phyloP scores from a whole-genome alignment of 176 grass and related monocot species.

The Phragmites australis region DNA sequence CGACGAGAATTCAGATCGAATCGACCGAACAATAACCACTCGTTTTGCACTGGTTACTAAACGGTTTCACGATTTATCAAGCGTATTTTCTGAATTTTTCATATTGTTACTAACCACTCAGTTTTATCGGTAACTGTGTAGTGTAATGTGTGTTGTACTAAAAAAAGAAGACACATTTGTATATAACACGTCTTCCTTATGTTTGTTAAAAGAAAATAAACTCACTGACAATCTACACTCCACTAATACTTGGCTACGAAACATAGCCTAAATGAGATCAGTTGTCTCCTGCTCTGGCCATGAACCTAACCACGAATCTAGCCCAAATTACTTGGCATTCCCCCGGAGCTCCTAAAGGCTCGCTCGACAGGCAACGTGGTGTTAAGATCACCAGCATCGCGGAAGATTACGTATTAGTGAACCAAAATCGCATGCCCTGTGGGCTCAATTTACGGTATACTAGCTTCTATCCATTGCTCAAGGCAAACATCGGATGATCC shows the following conservation, averaged over 20 bases:
- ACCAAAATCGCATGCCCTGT: neutral
- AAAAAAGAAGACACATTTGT: too few species aligned
- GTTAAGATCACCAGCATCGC: constrained; percentile 1
- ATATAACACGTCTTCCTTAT: too few species aligned
- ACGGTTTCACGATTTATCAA: too few species aligned
- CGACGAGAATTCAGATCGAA: too few species aligned
- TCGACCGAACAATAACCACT: too few species aligned
- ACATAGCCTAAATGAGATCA: neutral
- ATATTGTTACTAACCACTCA: too few species aligned
- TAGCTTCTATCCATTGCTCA: neutral
- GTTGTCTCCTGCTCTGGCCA: constrained; percentile 6
- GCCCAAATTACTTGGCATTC: neutral
- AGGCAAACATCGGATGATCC: neutral
- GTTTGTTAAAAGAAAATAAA: neutral
- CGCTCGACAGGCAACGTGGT: neutral
- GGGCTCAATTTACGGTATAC: neutral
- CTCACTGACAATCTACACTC: neutral
- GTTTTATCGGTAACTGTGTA: too few species aligned
- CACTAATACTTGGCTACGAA: neutral
- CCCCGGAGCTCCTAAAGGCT: neutral
- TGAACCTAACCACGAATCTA: constrained; percentile 43
- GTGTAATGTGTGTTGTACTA: too few species aligned
- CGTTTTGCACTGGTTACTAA: too few species aligned
- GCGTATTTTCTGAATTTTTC: too few species aligned
- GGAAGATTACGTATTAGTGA: neutral